Evolutionary conservation across 2,329 filamentous ascomycete genomes (phyloP).

Genomic region (Penicillium olsonii): DNA sequence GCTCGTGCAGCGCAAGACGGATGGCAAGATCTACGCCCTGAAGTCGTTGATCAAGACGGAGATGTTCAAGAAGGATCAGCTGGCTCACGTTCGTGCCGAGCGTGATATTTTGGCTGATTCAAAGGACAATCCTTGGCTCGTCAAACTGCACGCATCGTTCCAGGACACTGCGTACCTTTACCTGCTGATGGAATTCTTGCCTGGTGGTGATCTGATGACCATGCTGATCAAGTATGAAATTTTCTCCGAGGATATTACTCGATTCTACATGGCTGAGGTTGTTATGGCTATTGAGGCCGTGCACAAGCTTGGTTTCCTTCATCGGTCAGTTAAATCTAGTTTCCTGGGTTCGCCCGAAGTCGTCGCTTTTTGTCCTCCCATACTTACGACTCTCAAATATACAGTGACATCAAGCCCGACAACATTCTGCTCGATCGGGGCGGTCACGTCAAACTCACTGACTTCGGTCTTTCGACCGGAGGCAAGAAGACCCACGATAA

Average conservation of each 20-base stretch:
- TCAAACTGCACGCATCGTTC: constrained; percentile 97
- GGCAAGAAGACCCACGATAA: constrained; percentile 98
- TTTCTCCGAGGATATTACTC: constrained; percentile 96
- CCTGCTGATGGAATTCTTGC: constrained; percentile 99
- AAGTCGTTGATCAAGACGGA: constrained; percentile 98
- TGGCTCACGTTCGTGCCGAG: constrained; percentile 95
- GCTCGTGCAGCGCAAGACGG: constrained; percentile 91
- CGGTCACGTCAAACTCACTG: constrained; percentile 96
- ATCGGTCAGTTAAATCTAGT: constrained; percentile 67
- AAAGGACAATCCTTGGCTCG: constrained; percentile 95
- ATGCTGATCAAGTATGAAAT: constrained; percentile 99
- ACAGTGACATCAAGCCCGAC: constrained; percentile 96
- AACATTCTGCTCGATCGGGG: constrained; percentile 95
- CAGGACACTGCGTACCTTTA: constrained; percentile 96
- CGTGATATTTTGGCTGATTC: constrained; percentile 97
- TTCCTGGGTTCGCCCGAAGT: not conserved
- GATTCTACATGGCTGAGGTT: constrained; percentile 99
- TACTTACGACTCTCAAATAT: constrained; percentile 18
- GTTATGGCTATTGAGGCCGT: constrained; percentile 98
- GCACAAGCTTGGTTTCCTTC: constrained; percentile 96
- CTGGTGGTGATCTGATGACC: constrained; percentile 97
- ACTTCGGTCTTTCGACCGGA: constrained; percentile 95
- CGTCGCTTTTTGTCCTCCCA: not conserved
- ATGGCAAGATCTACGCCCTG: constrained; percentile 96
- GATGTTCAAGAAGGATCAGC: constrained; percentile 99